A percentile compares a stretch with the other conserved stretches of the same genome.
phyloP scores from a whole-genome alignment of 768 basidiomycete genomes.

The Boletus subcaerulescens region DNA sequence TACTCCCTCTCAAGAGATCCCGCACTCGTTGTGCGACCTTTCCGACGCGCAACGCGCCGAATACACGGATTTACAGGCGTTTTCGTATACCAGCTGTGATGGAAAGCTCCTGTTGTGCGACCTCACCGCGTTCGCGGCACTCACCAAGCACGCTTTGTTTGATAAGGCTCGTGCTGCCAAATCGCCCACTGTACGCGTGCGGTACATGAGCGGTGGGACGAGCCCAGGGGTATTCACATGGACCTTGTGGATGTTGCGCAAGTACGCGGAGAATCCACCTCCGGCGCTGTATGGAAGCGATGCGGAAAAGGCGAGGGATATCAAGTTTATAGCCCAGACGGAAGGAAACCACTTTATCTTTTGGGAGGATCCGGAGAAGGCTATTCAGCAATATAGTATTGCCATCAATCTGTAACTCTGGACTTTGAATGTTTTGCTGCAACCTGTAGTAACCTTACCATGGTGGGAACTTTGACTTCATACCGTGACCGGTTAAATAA shows the following conservation, averaged over 20 bases:
- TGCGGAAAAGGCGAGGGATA: constrained; percentile 22
- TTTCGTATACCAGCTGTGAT: constrained; percentile 5
- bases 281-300: constrained; percentile 5
- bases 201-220: constrained; percentile 18
- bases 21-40: constrained; percentile 12
- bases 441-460: no score
- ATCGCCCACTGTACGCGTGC: constrained; percentile 14
- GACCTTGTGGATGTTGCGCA: constrained; percentile 9
- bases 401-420: constrained; percentile 7
- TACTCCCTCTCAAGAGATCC: background rate
- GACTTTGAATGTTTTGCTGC: no score
- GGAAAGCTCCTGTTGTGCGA: constrained; percentile 14
- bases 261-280: constrained; percentile 5
- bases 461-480: no score
- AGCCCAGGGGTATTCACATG: constrained; percentile 9
- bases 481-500: no score
- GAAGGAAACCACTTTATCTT: constrained; percentile 27
- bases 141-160: constrained; percentile 17
- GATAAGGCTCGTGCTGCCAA: constrained; percentile 6
- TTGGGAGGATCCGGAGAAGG: constrained; percentile 23
- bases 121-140: background rate
- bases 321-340: constrained; percentile 8
- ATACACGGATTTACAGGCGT: constrained; percentile 8
- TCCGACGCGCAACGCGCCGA: constrained; percentile 8
- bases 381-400: constrained; percentile 13